Evolutionary conservation across 1,139 yeast genomes (phyloP), one percentile per base, ranked within the genome.

Genomic region (Geotrichum phurueaensis): DNA sequence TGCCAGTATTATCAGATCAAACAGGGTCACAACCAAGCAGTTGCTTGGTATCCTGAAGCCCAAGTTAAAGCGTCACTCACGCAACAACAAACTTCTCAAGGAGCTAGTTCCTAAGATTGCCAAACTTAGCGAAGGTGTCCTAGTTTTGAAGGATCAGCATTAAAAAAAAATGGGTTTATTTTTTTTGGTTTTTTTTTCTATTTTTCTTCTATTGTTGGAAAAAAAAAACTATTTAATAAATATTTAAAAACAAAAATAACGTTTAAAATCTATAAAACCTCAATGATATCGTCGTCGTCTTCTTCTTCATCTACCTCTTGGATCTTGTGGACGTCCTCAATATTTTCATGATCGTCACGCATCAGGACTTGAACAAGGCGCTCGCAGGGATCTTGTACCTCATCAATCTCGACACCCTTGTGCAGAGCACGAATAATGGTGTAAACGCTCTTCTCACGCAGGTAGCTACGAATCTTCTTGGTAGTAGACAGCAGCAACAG

Each of bases 371-470:
- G 92, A 22, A 90, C 98, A n/a, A 71, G 67, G 13, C 76, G 66
- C 61, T 73, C 78, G 56, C 76, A 72, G 1, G 69, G 66, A 53
- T 88, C 96, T 51, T 79, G 79, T 22, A 90, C 81, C 27, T 81
- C 82, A 55, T 87, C 94, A 59, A 84, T 82, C 15, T 84, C 82
- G 5, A 79, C 76, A 53, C 81, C 85, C 69, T 87, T 85, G 70
- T 94, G 96, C 59, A 94, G 78, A 74, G 89, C 97, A 70, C 96
- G 85, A 56, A 94, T 79, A 63, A 94, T 74, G 20, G 96, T 87
- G 71, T 94, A 94, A 0, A 89, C 96, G 2, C 91, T 81, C 71
- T 87, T 89, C 36, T 79, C 81, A 73, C 98, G 84, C 70, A 94
- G 76, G 67, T 80, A 79, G 63, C 87, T 95, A 75, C 99, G 84